Evolutionary conservation across 2,329 filamentous ascomycete species (phyloP).

Genomic region (Fusarium nisikadoi): DNA sequence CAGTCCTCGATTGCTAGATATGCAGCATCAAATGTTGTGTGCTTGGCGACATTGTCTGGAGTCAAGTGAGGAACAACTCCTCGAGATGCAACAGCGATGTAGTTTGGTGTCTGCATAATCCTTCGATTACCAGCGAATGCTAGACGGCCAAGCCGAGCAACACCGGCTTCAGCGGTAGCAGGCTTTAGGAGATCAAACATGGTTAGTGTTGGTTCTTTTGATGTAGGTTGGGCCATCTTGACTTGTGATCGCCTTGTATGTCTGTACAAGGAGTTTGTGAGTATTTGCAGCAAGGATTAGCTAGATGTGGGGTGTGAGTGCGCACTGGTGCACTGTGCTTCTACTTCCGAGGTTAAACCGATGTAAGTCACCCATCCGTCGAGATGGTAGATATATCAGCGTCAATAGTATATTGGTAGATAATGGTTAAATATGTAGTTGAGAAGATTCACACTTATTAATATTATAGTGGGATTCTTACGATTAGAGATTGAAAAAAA

Average conservation of each 20-base stretch:
- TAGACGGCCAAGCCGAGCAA: constrained; percentile 75
- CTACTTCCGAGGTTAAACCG: constrained; percentile 27
- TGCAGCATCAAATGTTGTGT: constrained; percentile 73
- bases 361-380: constrained; percentile 6
- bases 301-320: constrained; percentile 2
- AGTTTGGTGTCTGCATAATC: constrained; percentile 84
- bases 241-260: neutral
- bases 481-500: neutral
- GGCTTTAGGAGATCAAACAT: constrained; percentile 61
- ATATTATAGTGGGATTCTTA: neutral
- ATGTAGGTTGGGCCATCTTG: constrained; percentile 46
- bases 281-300: constrained; percentile 36
- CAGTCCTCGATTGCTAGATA: constrained; percentile 94
- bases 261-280: constrained; percentile 10
- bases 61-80: constrained; percentile 89
- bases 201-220: constrained; percentile 37
- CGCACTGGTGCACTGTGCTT: constrained; percentile 9
- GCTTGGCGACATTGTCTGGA: constrained; percentile 79
- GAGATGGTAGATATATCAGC: neutral
- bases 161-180: constrained; percentile 52
- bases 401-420: too few species aligned
- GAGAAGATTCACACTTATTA: neutral
- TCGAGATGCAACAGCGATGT: constrained; percentile 81
- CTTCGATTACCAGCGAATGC: constrained; percentile 68
- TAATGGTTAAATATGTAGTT: neutral